A percentile compares a stretch with the other conserved stretches of the same genome.
Evolutionary conservation across 768 basidiomycete genomes (phyloP).

Genomic region (Porphyrellus cyaneotinctus): DNA sequence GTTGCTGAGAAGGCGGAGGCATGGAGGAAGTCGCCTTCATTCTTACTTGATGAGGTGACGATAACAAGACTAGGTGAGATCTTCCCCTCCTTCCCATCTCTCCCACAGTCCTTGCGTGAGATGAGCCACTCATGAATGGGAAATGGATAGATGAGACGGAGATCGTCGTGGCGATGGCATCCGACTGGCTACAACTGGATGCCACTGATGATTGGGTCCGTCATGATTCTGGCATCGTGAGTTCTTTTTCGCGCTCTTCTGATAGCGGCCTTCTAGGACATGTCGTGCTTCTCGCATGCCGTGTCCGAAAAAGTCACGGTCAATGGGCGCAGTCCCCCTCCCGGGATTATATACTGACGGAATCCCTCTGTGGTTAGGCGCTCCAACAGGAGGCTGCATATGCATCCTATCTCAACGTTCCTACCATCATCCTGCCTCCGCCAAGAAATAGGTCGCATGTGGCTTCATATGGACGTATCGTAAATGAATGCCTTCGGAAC

Average conservation of each 20-base stretch:
- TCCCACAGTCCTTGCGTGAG: slow-evolving; percentile 9
- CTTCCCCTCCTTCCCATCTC: slow-evolving; percentile 7
- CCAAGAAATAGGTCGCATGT: slow-evolving; percentile 80
- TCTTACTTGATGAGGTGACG: slow-evolving; percentile 81
- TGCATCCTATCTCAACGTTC: slow-evolving; percentile 87
- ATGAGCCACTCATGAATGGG: slow-evolving; percentile 13
- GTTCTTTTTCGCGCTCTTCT: slow-evolving; percentile 29
- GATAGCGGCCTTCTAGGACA: slow-evolving; percentile 3
- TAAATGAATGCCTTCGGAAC: slow-evolving; percentile 71
- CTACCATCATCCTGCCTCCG: slow-evolving; percentile 81
- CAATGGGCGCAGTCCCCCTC: slow-evolving; percentile 18
- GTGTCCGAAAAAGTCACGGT: slow-evolving; percentile 10
- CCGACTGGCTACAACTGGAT: slow-evolving; percentile 96
- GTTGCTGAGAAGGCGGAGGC: slow-evolving; percentile 64
- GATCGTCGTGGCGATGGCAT: slow-evolving; percentile 68
- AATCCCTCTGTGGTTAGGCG: slow-evolving; percentile 50
- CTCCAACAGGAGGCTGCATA: slow-evolving; percentile 90
- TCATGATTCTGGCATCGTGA: slow-evolving; percentile 91
- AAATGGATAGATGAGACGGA: slow-evolving; percentile 64
- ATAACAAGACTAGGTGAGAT: slow-evolving; percentile 71
- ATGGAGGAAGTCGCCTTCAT: slow-evolving; percentile 83
- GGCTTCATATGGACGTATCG: slow-evolving; percentile 89
- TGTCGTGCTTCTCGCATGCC: slow-evolving; percentile 14
- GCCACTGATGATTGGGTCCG: slow-evolving; percentile 90
- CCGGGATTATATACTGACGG: slow-evolving; percentile 12